These are phyloP conservation scores for Vitis hybrid DNA, from an alignment of 177 flowering plant species.

Conservation along the genomic window DNA sequence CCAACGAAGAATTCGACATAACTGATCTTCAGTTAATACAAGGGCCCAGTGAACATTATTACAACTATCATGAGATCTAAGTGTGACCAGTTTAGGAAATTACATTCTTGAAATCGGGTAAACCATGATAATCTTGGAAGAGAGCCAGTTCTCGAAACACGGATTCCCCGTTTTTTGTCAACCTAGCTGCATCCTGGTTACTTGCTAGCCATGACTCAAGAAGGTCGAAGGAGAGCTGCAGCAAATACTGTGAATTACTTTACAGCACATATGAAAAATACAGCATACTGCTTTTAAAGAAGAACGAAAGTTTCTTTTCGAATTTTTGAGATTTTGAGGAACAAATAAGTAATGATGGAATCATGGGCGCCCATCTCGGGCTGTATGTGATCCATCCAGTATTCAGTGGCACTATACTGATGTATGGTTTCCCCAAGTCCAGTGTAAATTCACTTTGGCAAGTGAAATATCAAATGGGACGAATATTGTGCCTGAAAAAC, in stretches of 20 bases:
- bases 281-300: too few relatives aligned
- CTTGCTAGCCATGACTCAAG: constrained; percentile 65
- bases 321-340: too few relatives aligned
- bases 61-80: not conserved
- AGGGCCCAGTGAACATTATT: not conserved
- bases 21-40: not conserved
- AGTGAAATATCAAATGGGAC: too few relatives aligned
- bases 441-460: too few relatives aligned
- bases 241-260: not conserved
- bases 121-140: constrained; percentile 85
- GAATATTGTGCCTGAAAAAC: too few relatives aligned
- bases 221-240: constrained; percentile 78
- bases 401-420: too few relatives aligned
- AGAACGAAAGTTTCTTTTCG: too few relatives aligned
- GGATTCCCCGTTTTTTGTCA: constrained; percentile 50
- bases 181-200: constrained; percentile 54
- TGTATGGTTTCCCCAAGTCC: too few relatives aligned
- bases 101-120: constrained; percentile 77
- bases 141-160: constrained; percentile 79
- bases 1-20: too few relatives aligned
- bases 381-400: too few relatives aligned
- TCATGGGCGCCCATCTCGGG: too few relatives aligned
- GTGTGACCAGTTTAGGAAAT: not conserved
- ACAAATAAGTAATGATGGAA: too few relatives aligned
- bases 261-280: not conserved